Base-by-base conservation (phyloP, 257 asterid species). In the Scutellaria galericulata region DNA sequence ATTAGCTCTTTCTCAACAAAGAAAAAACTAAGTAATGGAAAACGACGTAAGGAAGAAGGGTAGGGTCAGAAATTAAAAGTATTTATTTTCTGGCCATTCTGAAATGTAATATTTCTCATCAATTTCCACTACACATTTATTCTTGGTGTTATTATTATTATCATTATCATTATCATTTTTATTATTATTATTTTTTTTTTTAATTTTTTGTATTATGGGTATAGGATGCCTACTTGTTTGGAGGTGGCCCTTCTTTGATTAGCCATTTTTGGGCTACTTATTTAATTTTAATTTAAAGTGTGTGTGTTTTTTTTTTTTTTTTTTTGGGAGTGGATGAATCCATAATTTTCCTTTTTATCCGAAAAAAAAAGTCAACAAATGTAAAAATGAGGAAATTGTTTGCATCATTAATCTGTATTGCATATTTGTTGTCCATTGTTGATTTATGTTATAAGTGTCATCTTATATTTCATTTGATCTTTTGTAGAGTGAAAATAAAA, bases 61-160 rank as follows among this genome's bases (percentile, higher is more conserved):
- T 72, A 60, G 68, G 75, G 60, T 71, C 76, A 59, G 61, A 59
- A 62, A 22, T 37, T 72, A 51, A 6, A 39, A 61, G 22, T 41
- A 24, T 72, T 51, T 18, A 12, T 7, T 42, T 61, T 50, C 15
- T 20, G 20, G 58, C 31, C 22, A 72, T 47, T 50, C 60, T 50
- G 15, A 61, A 72, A 39, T 40, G 39, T 52, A 64, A 52, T 37
- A 51, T 24, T 73, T 52, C 50, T 64, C 48, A 73, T 73, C 24
- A 72, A 64, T 73, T 64, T 61, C 72, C 54, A 64, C 72, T 44
- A 11, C 72, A 73, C 64, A n/a, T n/a, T n/a, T n/a, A n/a, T n/a
- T n/a, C n/a, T n/a, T n/a, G n/a, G n/a, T n/a, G n/a, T n/a, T 24
- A 24, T 73, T 64, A 54, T 14, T 64, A 64, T 64, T 24, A n/a